A percentile compares a stretch with the other conserved stretches of the same genome.
Conservation (phyloP, 805 yeast species). For the Zygoascus flipseniorum region DNA sequence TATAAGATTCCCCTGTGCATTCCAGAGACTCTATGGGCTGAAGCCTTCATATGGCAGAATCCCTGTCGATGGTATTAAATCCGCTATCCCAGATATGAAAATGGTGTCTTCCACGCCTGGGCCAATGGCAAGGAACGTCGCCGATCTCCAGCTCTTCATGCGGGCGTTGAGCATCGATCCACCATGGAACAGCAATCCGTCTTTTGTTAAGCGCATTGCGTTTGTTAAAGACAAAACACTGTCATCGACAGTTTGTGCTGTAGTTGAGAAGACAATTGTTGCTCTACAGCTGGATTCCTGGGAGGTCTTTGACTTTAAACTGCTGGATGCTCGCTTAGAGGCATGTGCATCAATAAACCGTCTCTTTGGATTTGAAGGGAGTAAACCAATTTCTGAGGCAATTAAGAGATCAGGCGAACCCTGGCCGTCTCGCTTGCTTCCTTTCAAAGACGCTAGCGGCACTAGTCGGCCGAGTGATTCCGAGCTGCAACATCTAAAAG, state of each 20-base stretch:
- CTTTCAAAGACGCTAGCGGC: neutral
- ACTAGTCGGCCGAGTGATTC: neutral
- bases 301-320: slow-evolving; percentile 2
- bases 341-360: neutral
- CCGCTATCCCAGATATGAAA: slow-evolving; percentile 45
- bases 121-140: slow-evolving; percentile 53
- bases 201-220: neutral
- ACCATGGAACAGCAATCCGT: slow-evolving; percentile 11
- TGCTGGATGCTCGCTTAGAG: neutral
- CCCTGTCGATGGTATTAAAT: slow-evolving; percentile 28
- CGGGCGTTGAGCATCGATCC: slow-evolving; percentile 20
- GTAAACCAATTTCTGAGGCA: neutral
- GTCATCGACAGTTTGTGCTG: neutral
- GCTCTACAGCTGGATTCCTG: neutral
- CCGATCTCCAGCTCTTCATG: slow-evolving; percentile 64
- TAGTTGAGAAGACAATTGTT: neutral
- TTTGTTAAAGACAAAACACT: neutral
- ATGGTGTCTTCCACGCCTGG: slow-evolving; percentile 57
- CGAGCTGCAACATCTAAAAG: neutral
- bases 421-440: slow-evolving; percentile 5
- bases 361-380: slow-evolving; percentile 1
- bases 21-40: slow-evolving; percentile 41
- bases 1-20: slow-evolving; percentile 41
- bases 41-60: slow-evolving; percentile 37
- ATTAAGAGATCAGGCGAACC: slow-evolving; percentile 4